Percentiles rank a stretch among this genome's conserved stretches.
These are phyloP conservation scores for Quercus phellos DNA, from an alignment of 331 rosid genomes.

Conservation along the genomic window DNA sequence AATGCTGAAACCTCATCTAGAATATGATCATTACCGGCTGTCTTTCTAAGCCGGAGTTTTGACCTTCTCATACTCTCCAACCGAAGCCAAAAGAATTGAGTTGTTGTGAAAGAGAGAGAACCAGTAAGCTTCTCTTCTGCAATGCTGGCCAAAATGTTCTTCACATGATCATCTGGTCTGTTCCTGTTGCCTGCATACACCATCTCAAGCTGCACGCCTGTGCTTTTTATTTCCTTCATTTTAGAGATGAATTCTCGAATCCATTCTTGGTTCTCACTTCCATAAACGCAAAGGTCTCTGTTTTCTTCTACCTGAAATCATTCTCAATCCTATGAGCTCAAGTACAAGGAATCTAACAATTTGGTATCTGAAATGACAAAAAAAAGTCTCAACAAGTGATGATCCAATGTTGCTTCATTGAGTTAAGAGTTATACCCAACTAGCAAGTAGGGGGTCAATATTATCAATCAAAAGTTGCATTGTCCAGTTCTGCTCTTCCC, in stretches of 20 bases:
- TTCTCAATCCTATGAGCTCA: slow-evolving; percentile 5
- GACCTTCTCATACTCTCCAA: slow-evolving; percentile 55
- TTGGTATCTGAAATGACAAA: background rate
- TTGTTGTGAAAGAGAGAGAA: slow-evolving; percentile 25
- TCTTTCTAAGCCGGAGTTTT: slow-evolving; percentile 27
- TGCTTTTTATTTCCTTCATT: slow-evolving; percentile 28
- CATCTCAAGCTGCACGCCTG: slow-evolving; percentile 45
- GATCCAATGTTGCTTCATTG: background rate
- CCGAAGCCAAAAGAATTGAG: slow-evolving; percentile 55
- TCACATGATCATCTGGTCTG: slow-evolving; percentile 10
- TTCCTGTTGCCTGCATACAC: slow-evolving; percentile 42
- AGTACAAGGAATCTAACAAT: background rate
- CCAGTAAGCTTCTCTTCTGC: background rate
- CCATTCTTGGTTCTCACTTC: slow-evolving; percentile 50
- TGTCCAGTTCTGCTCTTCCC: slow-evolving; percentile 48
- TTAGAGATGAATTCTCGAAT: slow-evolving; percentile 37
- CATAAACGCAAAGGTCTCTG: slow-evolving; percentile 50
- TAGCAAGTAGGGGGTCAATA: slow-evolving; percentile 38
- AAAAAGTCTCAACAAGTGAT: background rate
- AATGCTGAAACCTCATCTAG: slow-evolving; percentile 39
- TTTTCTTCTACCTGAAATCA: slow-evolving; percentile 49
- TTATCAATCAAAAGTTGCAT: slow-evolving; percentile 42
- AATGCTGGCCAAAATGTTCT: slow-evolving; percentile 14
- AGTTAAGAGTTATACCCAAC: slow-evolving; percentile 42
- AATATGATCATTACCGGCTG: slow-evolving; percentile 19